phyloP scores from a whole-genome alignment of 2,329 filamentous ascomycete genomes.

The Hypoxylon rubiginosum region DNA sequence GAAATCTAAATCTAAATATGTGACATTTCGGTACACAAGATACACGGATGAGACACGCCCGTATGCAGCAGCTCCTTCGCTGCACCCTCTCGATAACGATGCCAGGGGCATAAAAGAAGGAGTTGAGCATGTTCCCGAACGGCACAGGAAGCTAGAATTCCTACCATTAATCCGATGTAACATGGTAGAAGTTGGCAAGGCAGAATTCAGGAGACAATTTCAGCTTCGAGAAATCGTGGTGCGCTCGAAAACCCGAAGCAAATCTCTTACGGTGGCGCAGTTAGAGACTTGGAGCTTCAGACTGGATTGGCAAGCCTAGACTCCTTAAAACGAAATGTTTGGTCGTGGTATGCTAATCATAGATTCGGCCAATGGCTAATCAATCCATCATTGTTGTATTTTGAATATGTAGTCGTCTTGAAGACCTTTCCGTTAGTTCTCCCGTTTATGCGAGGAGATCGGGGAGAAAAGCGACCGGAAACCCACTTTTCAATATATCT shows the following conservation, averaged over 20 bases:
- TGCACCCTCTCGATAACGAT: too few species aligned
- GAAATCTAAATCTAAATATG: too few species aligned
- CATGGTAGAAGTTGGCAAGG: too few species aligned
- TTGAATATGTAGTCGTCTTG: neutral
- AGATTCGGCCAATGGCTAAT: neutral
- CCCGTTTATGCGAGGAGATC: neutral
- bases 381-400: neutral
- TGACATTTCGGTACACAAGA: neutral
- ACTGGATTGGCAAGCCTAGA: neutral
- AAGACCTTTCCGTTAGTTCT: neutral
- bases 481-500: neutral
- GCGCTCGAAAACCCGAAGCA: neutral
- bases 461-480: neutral
- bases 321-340: neutral
- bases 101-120: too few species aligned
- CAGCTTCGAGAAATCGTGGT: neutral
- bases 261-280: neutral
- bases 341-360: neutral
- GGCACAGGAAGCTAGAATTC: too few species aligned
- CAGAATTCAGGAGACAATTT: too few species aligned
- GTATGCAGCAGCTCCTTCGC: too few species aligned
- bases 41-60: too few species aligned
- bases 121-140: too few species aligned
- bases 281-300: neutral
- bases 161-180: too few species aligned